Conservation (phyloP, 108 stramenopile species). For the Nitzschia palea region DNA sequence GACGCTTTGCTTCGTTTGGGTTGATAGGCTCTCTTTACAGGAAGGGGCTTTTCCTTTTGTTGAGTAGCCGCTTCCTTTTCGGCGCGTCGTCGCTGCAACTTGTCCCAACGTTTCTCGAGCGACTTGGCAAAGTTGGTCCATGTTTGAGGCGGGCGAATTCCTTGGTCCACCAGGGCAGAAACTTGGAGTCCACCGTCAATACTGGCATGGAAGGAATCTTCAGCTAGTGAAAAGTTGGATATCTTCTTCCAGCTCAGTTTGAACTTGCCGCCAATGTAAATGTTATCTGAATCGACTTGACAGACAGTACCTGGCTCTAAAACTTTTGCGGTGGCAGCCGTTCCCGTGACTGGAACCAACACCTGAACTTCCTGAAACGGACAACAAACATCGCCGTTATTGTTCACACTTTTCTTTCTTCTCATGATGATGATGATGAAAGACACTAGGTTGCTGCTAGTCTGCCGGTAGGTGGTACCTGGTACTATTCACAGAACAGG, state of each 20-base stretch:
- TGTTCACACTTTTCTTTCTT: neutral
- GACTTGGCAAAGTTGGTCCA: neutral
- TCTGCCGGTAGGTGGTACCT: too few species aligned
- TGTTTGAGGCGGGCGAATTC: neutral
- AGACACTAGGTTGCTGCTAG: too few species aligned
- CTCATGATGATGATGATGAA: neutral
- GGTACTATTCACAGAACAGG: too few species aligned
- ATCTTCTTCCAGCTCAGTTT: conserved; percentile 19
- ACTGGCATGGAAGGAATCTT: neutral
- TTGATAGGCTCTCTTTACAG: neutral
- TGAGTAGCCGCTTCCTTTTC: neutral
- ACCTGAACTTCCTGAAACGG: neutral
- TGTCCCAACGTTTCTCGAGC: conserved; percentile 13
- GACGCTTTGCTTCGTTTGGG: neutral
- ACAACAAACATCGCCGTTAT: neutral
- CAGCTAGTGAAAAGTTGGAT: neutral
- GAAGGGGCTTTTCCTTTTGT: neutral
- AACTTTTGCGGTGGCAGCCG: neutral
- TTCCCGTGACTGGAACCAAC: neutral
- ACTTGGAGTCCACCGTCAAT: neutral
- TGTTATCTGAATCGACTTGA: conserved; percentile 6
- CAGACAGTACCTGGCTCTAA: neutral
- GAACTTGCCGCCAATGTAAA: conserved; percentile 37
- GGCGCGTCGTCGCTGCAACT: neutral
- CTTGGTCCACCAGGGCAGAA: too few species aligned